Evolutionary conservation across 305 asterid genomes (phyloP), one percentile per base, ranked within the genome.

Genomic region (Ajuga reptans): DNA sequence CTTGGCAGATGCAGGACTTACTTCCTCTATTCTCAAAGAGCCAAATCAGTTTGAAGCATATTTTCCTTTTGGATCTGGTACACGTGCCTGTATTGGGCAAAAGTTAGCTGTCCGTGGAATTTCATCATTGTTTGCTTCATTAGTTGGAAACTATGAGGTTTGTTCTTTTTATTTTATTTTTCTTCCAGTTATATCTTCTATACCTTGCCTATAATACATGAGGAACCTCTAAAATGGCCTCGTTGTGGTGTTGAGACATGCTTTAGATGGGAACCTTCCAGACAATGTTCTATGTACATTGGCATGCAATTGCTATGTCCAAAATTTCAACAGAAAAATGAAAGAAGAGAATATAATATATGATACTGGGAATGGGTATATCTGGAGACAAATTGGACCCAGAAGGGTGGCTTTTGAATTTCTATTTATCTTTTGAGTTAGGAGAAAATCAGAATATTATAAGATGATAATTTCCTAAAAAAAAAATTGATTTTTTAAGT

Each of bases 21-120:
- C 55, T 58, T 49, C 72, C 45, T 68, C 66, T 65, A 54, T 14
- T 60, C 1, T 64, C 24, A 68, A 70, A 71, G 82, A 71, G 33
- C 75, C 77, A 49, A 68, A 49, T 46, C 73, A 69, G 47, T 68
- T 27, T 41, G 75, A 70, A 41, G 80, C 79, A 52, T 82, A 71
- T 77, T 75, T 79, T 49, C 77, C 86, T 46, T 82, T 82, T 18
- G 86, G 86, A 74, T 79, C 70, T 59, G 84, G 86, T 54, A 74
- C 82, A 5, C 82, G 86, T 53, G 80, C 80, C 43, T 82, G 86
- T 60, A 55, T 82, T 31, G 86, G 86, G 43, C 82, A 77, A 67
- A 77, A 72, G 71, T 18, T 82, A 33, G 80, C 80, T 10, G 15
- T 79, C 71, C 45, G 27, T 59, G 79, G 76, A 54, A 72, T 82